Percentiles rank a stretch among this genome's conserved stretches.
phyloP scores from a whole-genome alignment of 1,284 basidiomycete species.

The Gastroboletus turbinatus region DNA sequence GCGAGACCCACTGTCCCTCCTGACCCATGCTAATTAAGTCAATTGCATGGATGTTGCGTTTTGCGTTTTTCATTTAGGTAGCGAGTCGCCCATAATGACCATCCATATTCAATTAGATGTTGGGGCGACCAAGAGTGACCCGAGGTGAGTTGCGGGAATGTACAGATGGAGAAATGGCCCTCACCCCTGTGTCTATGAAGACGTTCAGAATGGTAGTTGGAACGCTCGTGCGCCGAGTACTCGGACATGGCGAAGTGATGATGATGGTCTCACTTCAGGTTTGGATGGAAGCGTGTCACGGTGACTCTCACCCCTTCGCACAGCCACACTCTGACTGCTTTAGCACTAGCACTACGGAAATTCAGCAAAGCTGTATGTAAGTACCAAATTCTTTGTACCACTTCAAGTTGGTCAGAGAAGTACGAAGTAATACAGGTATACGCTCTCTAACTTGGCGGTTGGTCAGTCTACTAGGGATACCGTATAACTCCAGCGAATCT shows the following conservation, averaged over 20 bases:
- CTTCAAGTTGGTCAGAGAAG: not conserved
- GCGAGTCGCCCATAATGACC: conserved; percentile 20
- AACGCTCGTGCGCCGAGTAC: conserved; percentile 3
- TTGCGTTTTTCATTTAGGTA: conserved; percentile 6
- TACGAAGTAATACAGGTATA: too few species aligned
- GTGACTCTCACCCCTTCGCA: not conserved
- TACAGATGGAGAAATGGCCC: conserved; percentile 6
- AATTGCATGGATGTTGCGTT: not conserved
- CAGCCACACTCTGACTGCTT: not conserved
- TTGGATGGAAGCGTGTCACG: not conserved
- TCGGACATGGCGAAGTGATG: conserved; percentile 11
- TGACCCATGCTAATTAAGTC: conserved; percentile 14
- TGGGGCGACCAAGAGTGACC: conserved; percentile 25
- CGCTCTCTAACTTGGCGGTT: not conserved
- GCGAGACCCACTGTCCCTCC: conserved; percentile 24
- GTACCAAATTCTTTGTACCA: not conserved
- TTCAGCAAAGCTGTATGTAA: not conserved
- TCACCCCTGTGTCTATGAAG: conserved; percentile 26
- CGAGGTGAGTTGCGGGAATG: conserved; percentile 22
- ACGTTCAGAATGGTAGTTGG: conserved; percentile 5
- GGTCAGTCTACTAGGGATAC: not conserved
- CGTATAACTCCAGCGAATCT: not conserved
- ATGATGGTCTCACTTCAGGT: not conserved
- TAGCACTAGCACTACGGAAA: not conserved
- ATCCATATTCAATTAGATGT: conserved; percentile 2